phyloP scores from a whole-genome alignment of 2,329 filamentous ascomycete genomes.

The Fusarium udum region DNA sequence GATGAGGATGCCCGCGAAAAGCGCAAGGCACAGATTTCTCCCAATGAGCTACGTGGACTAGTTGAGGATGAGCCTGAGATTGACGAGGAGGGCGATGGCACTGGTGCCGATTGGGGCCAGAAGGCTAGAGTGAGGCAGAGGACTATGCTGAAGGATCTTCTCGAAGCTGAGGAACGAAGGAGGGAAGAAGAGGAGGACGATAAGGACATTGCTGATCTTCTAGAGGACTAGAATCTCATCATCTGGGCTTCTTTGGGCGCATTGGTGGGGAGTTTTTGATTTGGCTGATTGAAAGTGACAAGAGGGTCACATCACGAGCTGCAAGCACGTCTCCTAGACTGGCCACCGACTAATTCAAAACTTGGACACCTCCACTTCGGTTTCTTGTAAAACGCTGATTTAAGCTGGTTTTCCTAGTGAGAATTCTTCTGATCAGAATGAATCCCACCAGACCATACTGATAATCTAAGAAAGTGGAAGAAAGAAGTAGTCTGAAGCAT shows the following conservation, averaged over 20 bases:
- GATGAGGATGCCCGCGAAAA: conserved; percentile 63
- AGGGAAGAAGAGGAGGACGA: conserved; percentile 73
- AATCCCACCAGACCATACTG: neutral
- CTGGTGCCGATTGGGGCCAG: conserved; percentile 71
- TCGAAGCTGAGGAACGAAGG: conserved; percentile 70
- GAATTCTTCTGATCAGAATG: neutral
- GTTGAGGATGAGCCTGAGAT: conserved; percentile 63
- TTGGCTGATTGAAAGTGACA: neutral
- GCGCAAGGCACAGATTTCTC: conserved; percentile 66
- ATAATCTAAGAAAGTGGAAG: neutral
- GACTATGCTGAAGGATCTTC: conserved; percentile 70
- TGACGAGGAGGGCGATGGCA: conserved; percentile 56
- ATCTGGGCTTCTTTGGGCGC: neutral
- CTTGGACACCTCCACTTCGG: neutral
- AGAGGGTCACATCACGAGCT: conserved; percentile 1
- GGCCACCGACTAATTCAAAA: neutral
- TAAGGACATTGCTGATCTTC: conserved; percentile 78
- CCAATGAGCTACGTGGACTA: conserved; percentile 71
- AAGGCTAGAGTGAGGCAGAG: conserved; percentile 76
- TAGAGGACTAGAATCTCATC: conserved; percentile 59
- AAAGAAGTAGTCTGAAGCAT: neutral
- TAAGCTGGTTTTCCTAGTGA: neutral
- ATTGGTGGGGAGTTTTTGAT: conserved; percentile 2
- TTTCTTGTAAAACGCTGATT: neutral
- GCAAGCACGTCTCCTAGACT: neutral